Conservation (phyloP, 192 early-diverging fungal genomes). For the Umbelopsis ramanniana region DNA sequence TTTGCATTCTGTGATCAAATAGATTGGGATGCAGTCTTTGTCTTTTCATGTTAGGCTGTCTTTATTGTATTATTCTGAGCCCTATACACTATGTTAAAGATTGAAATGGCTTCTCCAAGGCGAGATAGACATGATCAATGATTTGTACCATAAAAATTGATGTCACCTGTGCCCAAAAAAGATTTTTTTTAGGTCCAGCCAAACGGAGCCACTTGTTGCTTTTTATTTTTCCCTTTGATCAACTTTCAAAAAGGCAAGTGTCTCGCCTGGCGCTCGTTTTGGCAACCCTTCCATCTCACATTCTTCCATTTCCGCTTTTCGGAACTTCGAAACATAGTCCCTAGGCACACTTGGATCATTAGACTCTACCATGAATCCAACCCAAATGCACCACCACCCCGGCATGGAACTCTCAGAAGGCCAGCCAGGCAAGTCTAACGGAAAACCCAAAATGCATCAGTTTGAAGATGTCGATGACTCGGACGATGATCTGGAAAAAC, state of each 20-base stretch:
- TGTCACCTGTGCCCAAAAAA: conserved; percentile 7
- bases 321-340: conserved; percentile 2
- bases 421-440: conserved; percentile 6
- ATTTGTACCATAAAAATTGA: not conserved
- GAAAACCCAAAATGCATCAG: conserved; percentile 26
- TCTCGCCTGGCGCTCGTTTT: conserved; percentile 24
- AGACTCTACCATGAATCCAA: conserved; percentile 4
- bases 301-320: conserved; percentile 22
- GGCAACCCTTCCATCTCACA: conserved; percentile 22
- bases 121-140: not conserved
- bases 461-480: conserved; percentile 68
- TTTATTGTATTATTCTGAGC: too few species aligned
- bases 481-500: conserved; percentile 61
- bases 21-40: too few species aligned
- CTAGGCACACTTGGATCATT: not conserved
- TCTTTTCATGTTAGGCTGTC: too few species aligned
- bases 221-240: conserved; percentile 13
- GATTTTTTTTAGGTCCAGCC: conserved; percentile 21
- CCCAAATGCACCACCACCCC: conserved; percentile 18
- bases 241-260: conserved; percentile 25
- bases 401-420: conserved; percentile 11
- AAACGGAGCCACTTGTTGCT: conserved; percentile 23
- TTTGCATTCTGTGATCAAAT: too few species aligned
- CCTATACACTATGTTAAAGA: too few species aligned
- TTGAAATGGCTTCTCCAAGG: too few species aligned